These are phyloP conservation scores for Chytriomyces confervae DNA, from an alignment of 192 early-diverging fungal species.

Conservation along the genomic window DNA sequence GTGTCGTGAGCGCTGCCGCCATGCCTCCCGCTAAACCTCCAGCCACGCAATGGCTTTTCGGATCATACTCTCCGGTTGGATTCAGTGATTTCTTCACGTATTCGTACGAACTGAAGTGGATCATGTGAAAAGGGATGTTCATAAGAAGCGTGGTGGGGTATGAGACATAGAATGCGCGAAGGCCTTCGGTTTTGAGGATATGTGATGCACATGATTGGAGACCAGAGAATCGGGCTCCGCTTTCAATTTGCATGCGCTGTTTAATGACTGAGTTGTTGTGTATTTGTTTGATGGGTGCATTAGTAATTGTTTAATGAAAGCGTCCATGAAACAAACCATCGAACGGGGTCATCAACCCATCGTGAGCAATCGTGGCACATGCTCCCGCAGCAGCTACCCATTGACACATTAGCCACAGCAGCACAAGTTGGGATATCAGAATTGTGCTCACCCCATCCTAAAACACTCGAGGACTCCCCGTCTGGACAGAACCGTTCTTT, in stretches of 20 bases:
- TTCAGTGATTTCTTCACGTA: slow-evolving; percentile 83
- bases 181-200: slow-evolving; percentile 79
- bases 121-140: slow-evolving; percentile 94
- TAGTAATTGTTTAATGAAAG: no score
- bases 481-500: slow-evolving; percentile 68
- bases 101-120: slow-evolving; percentile 95
- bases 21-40: slow-evolving; percentile 89
- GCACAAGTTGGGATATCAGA: background rate
- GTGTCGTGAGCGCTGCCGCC: slow-evolving; percentile 89
- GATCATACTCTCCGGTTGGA: slow-evolving; percentile 81
- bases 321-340: slow-evolving; percentile 64
- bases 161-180: slow-evolving; percentile 89
- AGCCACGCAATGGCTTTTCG: slow-evolving; percentile 81
- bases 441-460: slow-evolving; percentile 60
- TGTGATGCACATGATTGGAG: slow-evolving; percentile 72
- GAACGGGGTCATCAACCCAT: slow-evolving; percentile 95
- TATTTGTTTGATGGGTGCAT: no score
- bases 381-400: slow-evolving; percentile 78
- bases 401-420: background rate
- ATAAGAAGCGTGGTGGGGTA: slow-evolving; percentile 94
- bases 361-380: slow-evolving; percentile 84
- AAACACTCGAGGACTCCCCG: slow-evolving; percentile 55
- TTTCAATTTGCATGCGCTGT: slow-evolving; percentile 90
- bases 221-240: slow-evolving; percentile 67
- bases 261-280: slow-evolving; percentile 71